Conservation (phyloP, 345 rosid species). For the Eucalyptus pauciflora region DNA sequence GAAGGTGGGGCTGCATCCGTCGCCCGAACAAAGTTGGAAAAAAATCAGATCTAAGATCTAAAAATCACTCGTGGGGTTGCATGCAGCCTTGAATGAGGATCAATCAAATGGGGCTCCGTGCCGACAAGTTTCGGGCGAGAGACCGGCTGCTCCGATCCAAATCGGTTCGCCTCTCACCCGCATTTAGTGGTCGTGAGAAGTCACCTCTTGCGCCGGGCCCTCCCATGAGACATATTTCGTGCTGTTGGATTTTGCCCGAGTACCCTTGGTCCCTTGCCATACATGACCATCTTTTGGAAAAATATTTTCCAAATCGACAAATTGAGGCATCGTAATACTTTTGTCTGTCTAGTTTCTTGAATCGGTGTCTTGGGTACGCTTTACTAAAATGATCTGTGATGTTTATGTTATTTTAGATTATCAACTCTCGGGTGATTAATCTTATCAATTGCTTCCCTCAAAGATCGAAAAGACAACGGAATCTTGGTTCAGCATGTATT, state of each 20-base stretch:
- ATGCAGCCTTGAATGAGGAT: not conserved
- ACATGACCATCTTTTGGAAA: too few relatives aligned
- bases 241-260: not conserved
- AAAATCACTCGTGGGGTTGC: not conserved
- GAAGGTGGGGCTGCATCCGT: not conserved
- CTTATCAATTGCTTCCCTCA: rapidly evolving
- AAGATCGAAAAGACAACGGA: rapidly evolving
- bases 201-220: not conserved
- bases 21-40: rapidly evolving
- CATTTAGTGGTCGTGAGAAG: not conserved
- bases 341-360: too few relatives aligned
- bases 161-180: not conserved
- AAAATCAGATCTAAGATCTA: not conserved
- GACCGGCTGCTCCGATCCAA: not conserved
- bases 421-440: rapidly evolving
- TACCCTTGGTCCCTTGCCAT: too few relatives aligned
- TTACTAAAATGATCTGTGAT: rapidly evolving
- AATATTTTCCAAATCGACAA: too few relatives aligned
- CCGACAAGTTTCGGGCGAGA: not conserved
- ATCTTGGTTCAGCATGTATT: rapidly evolving
- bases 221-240: not conserved
- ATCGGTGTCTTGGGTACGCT: rapidly evolving
- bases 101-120: not conserved
- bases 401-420: rapidly evolving
- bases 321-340: too few relatives aligned